phyloP scores from a whole-genome alignment of 2,329 filamentous ascomycete genomes.

The Fonsecaea pedrosoi region DNA sequence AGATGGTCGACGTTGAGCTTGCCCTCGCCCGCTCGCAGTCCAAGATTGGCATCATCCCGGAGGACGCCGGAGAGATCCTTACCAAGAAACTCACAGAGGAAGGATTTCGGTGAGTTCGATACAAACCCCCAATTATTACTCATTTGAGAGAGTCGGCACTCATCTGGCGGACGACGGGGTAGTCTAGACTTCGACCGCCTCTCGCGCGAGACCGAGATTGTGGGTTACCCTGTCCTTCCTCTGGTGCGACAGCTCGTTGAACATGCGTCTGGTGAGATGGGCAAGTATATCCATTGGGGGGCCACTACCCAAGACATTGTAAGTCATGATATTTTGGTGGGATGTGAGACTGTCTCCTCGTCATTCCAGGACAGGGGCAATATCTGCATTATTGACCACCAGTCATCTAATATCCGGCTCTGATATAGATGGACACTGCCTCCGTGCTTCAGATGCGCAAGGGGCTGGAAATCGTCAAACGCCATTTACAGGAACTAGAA shows the following conservation, averaged over 20 bases:
- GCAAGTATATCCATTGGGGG: constrained; percentile 64
- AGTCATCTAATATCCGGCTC: neutral
- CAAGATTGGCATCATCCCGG: constrained; percentile 38
- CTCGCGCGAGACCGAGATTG: constrained; percentile 40
- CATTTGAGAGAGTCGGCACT: neutral
- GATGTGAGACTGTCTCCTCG: neutral
- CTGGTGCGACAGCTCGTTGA: constrained; percentile 41
- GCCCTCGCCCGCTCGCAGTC: constrained; percentile 41
- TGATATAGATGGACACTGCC: constrained; percentile 58
- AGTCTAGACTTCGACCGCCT: constrained; percentile 36
- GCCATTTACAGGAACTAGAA: constrained; percentile 53
- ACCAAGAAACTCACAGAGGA: constrained; percentile 27
- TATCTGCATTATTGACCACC: neutral
- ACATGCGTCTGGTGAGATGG: constrained; percentile 36
- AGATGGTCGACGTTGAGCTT: constrained; percentile 38
- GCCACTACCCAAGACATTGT: constrained; percentile 65
- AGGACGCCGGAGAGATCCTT: constrained; percentile 37
- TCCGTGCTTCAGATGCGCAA: constrained; percentile 61
- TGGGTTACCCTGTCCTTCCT: constrained; percentile 42
- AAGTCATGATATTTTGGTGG: neutral
- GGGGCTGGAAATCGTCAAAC: constrained; percentile 57
- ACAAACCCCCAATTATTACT: neutral
- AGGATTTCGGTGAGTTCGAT: constrained; percentile 31
- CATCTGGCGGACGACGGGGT: neutral
- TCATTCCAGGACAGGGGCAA: neutral